These are phyloP conservation scores for Erodium moschatum DNA, from an alignment of 441 rosid genomes.

Conservation along the genomic window DNA sequence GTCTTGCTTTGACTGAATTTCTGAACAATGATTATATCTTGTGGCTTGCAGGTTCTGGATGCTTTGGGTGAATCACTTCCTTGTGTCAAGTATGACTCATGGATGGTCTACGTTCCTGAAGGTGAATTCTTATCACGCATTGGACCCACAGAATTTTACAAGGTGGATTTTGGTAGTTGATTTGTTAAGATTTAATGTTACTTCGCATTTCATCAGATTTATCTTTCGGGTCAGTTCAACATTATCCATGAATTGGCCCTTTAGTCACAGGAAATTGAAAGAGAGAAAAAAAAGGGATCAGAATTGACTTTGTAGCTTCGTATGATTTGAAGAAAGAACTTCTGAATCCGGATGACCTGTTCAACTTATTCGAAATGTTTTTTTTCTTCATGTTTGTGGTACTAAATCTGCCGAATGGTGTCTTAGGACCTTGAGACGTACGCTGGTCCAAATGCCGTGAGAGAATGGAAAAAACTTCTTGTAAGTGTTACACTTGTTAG, in stretches of 20 bases:
- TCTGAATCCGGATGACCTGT: not conserved
- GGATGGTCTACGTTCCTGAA: conserved; percentile 93
- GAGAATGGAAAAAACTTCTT: conserved; percentile 82
- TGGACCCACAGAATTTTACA: conserved; percentile 81
- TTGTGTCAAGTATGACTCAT: conserved; percentile 71
- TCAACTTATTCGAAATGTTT: not conserved
- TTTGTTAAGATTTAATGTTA: not conserved
- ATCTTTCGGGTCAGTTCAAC: not conserved
- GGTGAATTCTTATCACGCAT: conserved; percentile 85
- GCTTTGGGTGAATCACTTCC: conserved; percentile 79
- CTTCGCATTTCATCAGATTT: not conserved
- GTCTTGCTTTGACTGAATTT: not conserved
- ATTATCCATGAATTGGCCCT: not conserved
- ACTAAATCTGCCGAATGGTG: not conserved
- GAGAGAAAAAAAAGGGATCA: not conserved
- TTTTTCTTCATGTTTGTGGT: not conserved
- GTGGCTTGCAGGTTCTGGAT: conserved; percentile 58
- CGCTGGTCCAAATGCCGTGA: conserved; percentile 64
- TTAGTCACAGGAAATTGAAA: not conserved
- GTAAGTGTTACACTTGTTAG: conserved; percentile 31
- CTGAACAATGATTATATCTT: conserved; percentile 4
- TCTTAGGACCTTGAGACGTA: conserved; percentile 70
- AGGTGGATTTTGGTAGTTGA: conserved; percentile 37
- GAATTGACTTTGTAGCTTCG: not conserved
- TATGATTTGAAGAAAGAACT: not conserved